Evolutionary conservation across 495 filamentous ascomycete species (phyloP).

Genomic region (Tuber umbilicatum): DNA sequence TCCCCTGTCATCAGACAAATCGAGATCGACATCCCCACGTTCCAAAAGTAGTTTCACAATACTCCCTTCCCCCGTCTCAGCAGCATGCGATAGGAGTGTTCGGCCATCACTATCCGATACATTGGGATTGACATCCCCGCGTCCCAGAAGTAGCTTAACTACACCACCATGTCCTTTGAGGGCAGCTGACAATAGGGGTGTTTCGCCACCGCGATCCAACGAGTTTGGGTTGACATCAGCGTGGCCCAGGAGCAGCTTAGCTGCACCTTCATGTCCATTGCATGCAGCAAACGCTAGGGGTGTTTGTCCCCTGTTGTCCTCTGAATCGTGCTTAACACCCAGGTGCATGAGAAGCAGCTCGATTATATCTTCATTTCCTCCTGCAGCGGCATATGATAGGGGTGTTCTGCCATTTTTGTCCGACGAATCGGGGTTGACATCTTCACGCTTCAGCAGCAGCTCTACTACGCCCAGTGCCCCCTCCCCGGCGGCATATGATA

Average conservation of each 20-base stretch:
- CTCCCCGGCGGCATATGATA: not conserved
- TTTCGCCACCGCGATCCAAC: not conserved
- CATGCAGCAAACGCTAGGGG: not conserved
- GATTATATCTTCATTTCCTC: not conserved
- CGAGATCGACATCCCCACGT: too few species aligned
- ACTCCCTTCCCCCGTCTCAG: not conserved
- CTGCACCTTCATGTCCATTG: not conserved
- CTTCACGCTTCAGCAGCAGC: not conserved
- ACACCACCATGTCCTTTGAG: too few species aligned
- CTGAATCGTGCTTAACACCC: not conserved
- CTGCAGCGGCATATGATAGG: not conserved
- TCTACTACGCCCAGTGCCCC: too few species aligned
- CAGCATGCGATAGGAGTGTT: not conserved
- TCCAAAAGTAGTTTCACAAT: not conserved
- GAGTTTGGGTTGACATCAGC: not conserved
- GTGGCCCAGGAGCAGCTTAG: not conserved
- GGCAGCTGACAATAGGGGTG: not conserved
- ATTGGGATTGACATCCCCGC: not conserved
- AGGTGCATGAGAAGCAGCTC: not conserved
- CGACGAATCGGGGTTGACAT: not conserved
- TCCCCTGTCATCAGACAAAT: too few species aligned
- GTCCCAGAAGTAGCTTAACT: not conserved
- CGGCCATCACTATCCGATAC: not conserved
- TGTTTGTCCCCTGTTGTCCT: not conserved
- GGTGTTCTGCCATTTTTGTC: not conserved